Base-by-base conservation (phyloP, 371 early-diverging fungal species). In the Rhizopus stolonifer region DNA sequence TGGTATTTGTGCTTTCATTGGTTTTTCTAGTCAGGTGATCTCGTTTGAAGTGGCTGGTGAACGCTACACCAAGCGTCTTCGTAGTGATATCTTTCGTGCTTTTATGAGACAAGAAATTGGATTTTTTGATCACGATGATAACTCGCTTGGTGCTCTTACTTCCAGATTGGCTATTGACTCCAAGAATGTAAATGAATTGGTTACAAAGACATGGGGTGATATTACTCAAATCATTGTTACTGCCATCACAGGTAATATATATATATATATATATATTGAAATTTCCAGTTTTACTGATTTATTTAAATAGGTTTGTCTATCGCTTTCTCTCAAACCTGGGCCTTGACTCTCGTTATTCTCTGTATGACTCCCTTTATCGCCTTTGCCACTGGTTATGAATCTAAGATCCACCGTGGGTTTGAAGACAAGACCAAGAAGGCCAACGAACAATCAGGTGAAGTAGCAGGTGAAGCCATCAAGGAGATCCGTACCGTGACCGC, bases 401-500 rank as follows among this genome's bases (percentile, higher is more conserved):
- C 71, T 49, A 68, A 64, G 24, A 70, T 74, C 21, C 67, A 74
- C 13, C 70, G 72, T 49, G 82, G 84, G 48, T 79, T 75, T 45
- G 83, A 84, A 39, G 70, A 72, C 46, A 74, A 84, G 58, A 84
- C 80, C 38, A 76, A 80, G 60, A 80, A 81, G 52, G 84, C 87
- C 0, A 88, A 89, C 54, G 82, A 85, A 60, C 72, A 80, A 22
- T 80, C 87, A 34, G 85, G 86, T 54, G 86, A 86, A 66, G 79
- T 84, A 40, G 91, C 93, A 40, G 79, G 82, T 60, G 96, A 97
- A 65, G 90, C 92, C 23, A 86, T 96, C 46, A 73, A 84, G 52
- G 85, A 88, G 70, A 88, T 96, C 49, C 85, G 95, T 33, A 96
- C 96, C 2, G 93, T 96, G 17, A 82, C 85, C 31, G 72, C 88